A percentile compares a stretch with the other conserved stretches of the same genome.
These are phyloP conservation scores for Chaetomidium leptoderma DNA, from an alignment of 495 filamentous ascomycete species.

Conservation along the genomic window DNA sequence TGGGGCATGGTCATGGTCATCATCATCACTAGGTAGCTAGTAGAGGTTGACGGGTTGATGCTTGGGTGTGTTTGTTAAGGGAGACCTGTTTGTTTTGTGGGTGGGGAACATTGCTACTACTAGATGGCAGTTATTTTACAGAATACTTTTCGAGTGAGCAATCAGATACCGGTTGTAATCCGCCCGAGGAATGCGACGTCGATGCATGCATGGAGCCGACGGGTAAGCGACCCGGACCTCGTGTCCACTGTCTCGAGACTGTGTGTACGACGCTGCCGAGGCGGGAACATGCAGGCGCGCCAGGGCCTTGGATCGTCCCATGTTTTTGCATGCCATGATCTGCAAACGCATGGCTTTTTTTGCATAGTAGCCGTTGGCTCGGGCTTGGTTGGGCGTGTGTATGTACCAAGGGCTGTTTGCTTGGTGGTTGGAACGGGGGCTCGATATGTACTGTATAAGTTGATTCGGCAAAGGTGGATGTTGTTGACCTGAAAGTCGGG, in stretches of 20 bases:
- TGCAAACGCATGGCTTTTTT: background rate
- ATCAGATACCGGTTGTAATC: background rate
- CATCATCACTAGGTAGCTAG: slow-evolving; percentile 3
- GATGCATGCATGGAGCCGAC: slow-evolving; percentile 2
- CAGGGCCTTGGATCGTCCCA: slow-evolving; percentile 7
- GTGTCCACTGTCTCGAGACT: background rate
- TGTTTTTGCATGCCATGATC: background rate
- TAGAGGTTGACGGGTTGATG: background rate
- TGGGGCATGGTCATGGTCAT: slow-evolving; percentile 32
- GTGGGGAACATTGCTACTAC: too few relatives aligned
- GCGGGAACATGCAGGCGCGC: slow-evolving; percentile 13
- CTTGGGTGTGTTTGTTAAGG: background rate
- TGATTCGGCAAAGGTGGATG: too few relatives aligned
- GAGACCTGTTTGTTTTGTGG: background rate
- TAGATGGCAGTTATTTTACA: too few relatives aligned
- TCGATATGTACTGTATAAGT: too few relatives aligned
- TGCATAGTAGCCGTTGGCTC: slow-evolving; percentile 1
- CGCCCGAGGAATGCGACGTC: background rate
- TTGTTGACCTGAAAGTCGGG: too few relatives aligned
- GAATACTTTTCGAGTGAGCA: too few relatives aligned
- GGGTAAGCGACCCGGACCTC: background rate
- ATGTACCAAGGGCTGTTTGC: too few relatives aligned
- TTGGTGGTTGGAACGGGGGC: background rate
- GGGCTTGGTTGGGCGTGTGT: background rate
- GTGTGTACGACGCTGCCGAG: background rate